Conservation (phyloP, 176 grass and related monocot species). For the Raddia distichophylla region DNA sequence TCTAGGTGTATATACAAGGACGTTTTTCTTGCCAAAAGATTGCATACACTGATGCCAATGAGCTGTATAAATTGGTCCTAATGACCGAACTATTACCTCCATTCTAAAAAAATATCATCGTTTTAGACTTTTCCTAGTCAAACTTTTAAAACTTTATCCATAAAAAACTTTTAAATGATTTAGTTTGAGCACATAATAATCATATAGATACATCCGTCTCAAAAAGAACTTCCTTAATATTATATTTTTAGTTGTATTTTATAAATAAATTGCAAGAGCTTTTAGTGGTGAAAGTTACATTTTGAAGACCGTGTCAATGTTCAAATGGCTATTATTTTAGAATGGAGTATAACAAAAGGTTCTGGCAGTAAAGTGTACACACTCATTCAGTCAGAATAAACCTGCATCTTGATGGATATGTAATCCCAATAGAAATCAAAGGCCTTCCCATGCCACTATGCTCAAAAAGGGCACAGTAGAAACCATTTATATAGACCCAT, state of each 20-base stretch:
- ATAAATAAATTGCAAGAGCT: too few relatives aligned
- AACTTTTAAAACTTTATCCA: too few relatives aligned
- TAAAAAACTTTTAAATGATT: too few relatives aligned
- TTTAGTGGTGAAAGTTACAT: too few relatives aligned
- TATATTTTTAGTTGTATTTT: too few relatives aligned
- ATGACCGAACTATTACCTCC: background rate
- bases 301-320: too few relatives aligned
- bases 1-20: background rate
- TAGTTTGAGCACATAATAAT: too few relatives aligned
- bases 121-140: too few relatives aligned
- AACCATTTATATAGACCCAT: slow-evolving; percentile 7
- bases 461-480: slow-evolving; percentile 3
- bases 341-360: background rate
- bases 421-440: background rate
- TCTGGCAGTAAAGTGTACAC: background rate
- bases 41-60: slow-evolving; percentile 15
- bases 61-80: background rate
- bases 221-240: too few relatives aligned
- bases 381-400: background rate
- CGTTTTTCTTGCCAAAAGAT: background rate
- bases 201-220: too few relatives aligned
- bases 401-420: background rate
- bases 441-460: background rate
- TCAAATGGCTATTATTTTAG: too few relatives aligned
- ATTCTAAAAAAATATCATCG: too few relatives aligned